A percentile compares a stretch with the other conserved stretches of the same genome.
phyloP scores from a whole-genome alignment of 2,329 filamentous ascomycete species.

The Claviceps purpurea region DNA sequence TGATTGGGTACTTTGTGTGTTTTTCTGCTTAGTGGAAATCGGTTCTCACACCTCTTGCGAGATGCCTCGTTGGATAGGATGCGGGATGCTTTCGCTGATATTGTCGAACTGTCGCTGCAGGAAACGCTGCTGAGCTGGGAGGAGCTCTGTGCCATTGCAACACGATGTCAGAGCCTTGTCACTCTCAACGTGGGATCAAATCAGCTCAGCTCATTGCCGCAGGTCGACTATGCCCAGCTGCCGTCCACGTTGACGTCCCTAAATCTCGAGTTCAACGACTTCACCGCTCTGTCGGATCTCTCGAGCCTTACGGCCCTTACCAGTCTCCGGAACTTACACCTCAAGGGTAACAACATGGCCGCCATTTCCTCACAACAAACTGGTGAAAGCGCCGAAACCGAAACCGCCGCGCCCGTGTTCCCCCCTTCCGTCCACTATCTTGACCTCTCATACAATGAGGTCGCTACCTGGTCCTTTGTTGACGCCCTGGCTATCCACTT shows the following conservation, averaged over 20 bases:
- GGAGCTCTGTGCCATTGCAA: constrained; percentile 42
- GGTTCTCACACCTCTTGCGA: constrained; percentile 38
- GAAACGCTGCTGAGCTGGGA: constrained; percentile 55
- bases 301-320: constrained; percentile 35
- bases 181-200: constrained; percentile 44
- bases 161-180: constrained; percentile 38
- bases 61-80: constrained; percentile 18
- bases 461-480: constrained; percentile 60
- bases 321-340: constrained; percentile 45
- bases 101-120: constrained; percentile 51
- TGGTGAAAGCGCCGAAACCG: constrained; percentile 19
- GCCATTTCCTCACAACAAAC: constrained; percentile 17
- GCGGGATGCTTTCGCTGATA: constrained; percentile 30
- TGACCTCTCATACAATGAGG: constrained; percentile 60
- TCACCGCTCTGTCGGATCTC: constrained; percentile 46
- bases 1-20: background rate
- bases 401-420: constrained; percentile 31
- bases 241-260: constrained; percentile 44
- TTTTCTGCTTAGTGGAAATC: constrained; percentile 50
- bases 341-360: constrained; percentile 66
- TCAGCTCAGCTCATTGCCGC: constrained; percentile 38
- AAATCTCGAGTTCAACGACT: constrained; percentile 59
- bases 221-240: constrained; percentile 25
- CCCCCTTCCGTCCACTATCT: constrained; percentile 45
- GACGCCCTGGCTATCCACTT: constrained; percentile 54